Evolutionary conservation across 208 protist genomes (phyloP).

Genomic region (Phytomonas sp.): DNA sequence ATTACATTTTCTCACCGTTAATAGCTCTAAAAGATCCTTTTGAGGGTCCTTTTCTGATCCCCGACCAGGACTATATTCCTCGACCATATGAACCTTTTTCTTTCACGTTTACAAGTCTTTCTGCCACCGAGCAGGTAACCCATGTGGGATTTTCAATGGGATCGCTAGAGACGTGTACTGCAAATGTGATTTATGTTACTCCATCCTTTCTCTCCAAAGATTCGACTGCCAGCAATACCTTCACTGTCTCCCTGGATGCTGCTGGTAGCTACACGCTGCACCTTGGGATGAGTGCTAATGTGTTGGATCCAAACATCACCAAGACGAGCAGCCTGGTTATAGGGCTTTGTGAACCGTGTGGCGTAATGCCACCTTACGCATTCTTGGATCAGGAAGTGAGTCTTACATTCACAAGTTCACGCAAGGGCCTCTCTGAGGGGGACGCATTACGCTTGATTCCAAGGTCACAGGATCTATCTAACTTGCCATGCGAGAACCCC

Average conservation of each 20-base stretch:
- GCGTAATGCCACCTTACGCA: conserved; percentile 48
- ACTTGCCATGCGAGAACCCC: conserved; percentile 37
- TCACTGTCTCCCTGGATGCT: conserved; percentile 35
- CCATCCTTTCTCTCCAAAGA: conserved; percentile 38
- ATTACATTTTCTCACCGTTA: conserved; percentile 45
- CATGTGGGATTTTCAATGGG: conserved; percentile 49
- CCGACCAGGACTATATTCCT: conserved; percentile 20
- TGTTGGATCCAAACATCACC: conserved; percentile 41
- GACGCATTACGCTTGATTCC: conserved; percentile 73
- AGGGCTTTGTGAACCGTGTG: conserved; percentile 70
- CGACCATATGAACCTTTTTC: conserved; percentile 69
- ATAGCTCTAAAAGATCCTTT: conserved; percentile 39
- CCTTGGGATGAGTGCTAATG: conserved; percentile 30
- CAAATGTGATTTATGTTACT: conserved; percentile 34
- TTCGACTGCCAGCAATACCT: conserved; percentile 23
- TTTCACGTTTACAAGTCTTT: conserved; percentile 44
- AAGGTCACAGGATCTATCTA: conserved; percentile 26
- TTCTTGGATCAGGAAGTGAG: conserved; percentile 20
- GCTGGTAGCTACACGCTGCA: conserved; percentile 57
- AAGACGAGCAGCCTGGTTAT: conserved; percentile 44
- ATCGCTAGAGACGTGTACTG: conserved; percentile 32
- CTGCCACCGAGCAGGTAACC: conserved; percentile 19
- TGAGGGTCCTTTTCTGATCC: conserved; percentile 24
- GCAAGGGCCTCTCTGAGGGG: conserved; percentile 18
- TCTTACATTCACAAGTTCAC: conserved; percentile 8